These are phyloP conservation scores for Magnusiomyces sp. DNA, from an alignment of 1,139 yeast genomes.

Conservation along the genomic window DNA sequence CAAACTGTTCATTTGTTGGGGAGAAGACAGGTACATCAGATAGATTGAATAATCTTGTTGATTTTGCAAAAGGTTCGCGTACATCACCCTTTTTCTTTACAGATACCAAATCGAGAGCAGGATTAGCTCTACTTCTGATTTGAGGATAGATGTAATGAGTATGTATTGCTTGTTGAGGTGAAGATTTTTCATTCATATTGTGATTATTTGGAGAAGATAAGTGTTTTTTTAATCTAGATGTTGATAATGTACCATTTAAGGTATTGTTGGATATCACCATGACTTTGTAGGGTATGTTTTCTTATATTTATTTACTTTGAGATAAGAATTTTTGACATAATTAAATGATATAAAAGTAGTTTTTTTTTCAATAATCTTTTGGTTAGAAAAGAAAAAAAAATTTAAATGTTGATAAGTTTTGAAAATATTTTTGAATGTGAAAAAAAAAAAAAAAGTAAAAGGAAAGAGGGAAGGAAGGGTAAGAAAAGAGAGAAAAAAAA, in stretches of 20 bases:
- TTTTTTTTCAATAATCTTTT: too few relatives aligned
- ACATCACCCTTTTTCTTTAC: conserved; percentile 23
- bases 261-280: too few relatives aligned
- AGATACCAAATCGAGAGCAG: conserved; percentile 36
- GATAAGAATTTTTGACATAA: too few relatives aligned
- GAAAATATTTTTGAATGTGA: background rate
- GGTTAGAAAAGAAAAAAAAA: too few relatives aligned
- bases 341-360: too few relatives aligned
- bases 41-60: conserved; percentile 16
- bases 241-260: too few relatives aligned
- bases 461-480: background rate
- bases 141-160: conserved; percentile 38
- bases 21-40: conserved; percentile 42
- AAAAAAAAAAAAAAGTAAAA: too few relatives aligned
- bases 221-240: too few relatives aligned
- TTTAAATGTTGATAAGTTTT: too few relatives aligned
- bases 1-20: conserved; percentile 39
- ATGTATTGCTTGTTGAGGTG: conserved; percentile 17
- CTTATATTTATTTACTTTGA: too few relatives aligned
- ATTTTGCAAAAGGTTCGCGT: background rate
- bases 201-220: too few relatives aligned
- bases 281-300: too few relatives aligned
- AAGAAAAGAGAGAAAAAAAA: background rate
- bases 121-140: conserved; percentile 36
- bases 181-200: background rate